phyloP scores from a whole-genome alignment of 2,329 filamentous ascomycete genomes.

The Lecanosticta acicola region DNA sequence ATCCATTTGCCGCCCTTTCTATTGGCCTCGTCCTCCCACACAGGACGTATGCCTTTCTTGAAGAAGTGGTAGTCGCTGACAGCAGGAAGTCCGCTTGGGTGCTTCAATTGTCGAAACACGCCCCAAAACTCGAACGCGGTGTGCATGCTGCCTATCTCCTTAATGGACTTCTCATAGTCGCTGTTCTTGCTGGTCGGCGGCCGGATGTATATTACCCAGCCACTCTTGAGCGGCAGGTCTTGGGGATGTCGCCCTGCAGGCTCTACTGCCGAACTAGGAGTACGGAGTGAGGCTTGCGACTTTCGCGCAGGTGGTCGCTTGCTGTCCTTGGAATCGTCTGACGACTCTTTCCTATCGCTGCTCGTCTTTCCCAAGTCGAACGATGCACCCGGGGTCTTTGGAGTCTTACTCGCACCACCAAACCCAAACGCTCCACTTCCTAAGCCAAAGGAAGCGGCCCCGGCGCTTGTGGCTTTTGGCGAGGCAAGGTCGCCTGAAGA shows the following conservation, averaged over 20 bases:
- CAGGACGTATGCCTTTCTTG: slow-evolving; percentile 89
- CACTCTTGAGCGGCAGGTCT: slow-evolving; percentile 62
- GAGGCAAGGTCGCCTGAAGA: slow-evolving; percentile 65
- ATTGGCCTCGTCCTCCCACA: slow-evolving; percentile 98
- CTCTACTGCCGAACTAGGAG: slow-evolving; percentile 11
- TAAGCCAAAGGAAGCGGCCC: slow-evolving; percentile 83
- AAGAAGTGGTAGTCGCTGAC: slow-evolving; percentile 98
- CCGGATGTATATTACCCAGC: slow-evolving; percentile 96
- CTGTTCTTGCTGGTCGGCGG: slow-evolving; percentile 95
- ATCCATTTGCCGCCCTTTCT: slow-evolving; percentile 97
- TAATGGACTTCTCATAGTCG: slow-evolving; percentile 95
- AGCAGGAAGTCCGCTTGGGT: slow-evolving; percentile 77
- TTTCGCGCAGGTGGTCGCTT: slow-evolving; percentile 24
- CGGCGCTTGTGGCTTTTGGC: slow-evolving; percentile 65
- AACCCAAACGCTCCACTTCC: slow-evolving; percentile 97
- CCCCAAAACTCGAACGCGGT: slow-evolving; percentile 88
- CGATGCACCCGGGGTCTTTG: slow-evolving; percentile 67
- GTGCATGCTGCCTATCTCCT: slow-evolving; percentile 73
- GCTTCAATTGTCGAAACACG: slow-evolving; percentile 82
- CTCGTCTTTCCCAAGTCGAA: slow-evolving; percentile 67
- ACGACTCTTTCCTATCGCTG: slow-evolving; percentile 56
- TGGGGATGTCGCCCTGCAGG: slow-evolving; percentile 34
- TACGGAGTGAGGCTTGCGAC: slow-evolving; percentile 21
- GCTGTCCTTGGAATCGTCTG: slow-evolving; percentile 38
- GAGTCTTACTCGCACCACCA: slow-evolving; percentile 69